A percentile compares a stretch with the other conserved stretches of the same genome.
Conservation (phyloP, 768 basidiomycete genomes). For the Jaapia argillacea region DNA sequence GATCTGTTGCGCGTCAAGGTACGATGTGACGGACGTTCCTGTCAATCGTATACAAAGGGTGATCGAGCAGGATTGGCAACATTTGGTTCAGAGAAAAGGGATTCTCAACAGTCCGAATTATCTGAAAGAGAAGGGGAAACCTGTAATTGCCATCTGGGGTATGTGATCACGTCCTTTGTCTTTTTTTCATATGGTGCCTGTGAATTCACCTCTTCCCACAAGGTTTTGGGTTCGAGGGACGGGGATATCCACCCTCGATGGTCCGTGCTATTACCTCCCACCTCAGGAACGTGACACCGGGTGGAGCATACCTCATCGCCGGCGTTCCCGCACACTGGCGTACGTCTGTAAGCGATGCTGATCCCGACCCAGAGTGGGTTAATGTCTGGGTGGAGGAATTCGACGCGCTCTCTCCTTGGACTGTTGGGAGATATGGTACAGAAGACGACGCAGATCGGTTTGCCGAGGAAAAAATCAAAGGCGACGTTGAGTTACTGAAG, state of each 20-base stretch:
- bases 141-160: constrained; percentile 74
- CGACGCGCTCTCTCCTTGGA: constrained; percentile 79
- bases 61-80: constrained; percentile 64
- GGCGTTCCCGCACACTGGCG: constrained; percentile 73
- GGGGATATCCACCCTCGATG: constrained; percentile 51
- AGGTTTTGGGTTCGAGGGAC: constrained; percentile 63
- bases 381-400: constrained; percentile 69
- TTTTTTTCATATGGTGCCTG: neutral
- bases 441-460: constrained; percentile 55
- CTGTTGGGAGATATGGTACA: constrained; percentile 57
- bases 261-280: constrained; percentile 45
- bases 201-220: neutral
- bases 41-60: constrained; percentile 57
- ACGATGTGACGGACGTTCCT: constrained; percentile 74
- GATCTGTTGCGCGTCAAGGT: constrained; percentile 40
- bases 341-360: constrained; percentile 57
- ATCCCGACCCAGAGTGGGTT: constrained; percentile 54
- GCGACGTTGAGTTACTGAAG: constrained; percentile 52
- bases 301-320: constrained; percentile 66
- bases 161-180: constrained; percentile 7
- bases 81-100: constrained; percentile 51
- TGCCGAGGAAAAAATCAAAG: constrained; percentile 50
- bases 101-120: constrained; percentile 67
- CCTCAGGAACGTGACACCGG: constrained; percentile 53
- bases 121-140: constrained; percentile 55